Evolutionary conservation across 2,329 filamentous ascomycete species (phyloP), one percentile per base, ranked within the genome.

Genomic region (Xylariaceae sp.): DNA sequence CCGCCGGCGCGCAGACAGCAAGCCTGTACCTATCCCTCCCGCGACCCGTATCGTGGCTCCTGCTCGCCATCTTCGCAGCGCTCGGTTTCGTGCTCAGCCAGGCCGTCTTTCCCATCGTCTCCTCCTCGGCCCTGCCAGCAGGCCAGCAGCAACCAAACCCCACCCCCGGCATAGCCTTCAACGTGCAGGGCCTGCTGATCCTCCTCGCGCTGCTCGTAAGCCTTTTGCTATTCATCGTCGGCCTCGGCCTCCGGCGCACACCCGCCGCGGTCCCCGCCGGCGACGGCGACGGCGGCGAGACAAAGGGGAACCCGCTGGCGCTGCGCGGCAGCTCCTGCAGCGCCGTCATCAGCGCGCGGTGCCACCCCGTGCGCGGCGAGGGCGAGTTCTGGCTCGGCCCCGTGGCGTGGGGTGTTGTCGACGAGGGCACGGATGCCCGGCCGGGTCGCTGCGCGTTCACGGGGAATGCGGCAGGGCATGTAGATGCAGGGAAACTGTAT

Each of bases 1-100:
- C 77, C 0, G 64, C 69, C 30, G 79, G 79, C 44, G 61, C 64
- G 27, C 80, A 83, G 67, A 74, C 67, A 0, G 73, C 75, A 1
- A 78, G 76, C 6, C 70, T 81, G 0, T 79, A 75, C 63, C 71
- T 82, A 11, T 81, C 80, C 0, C 70, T 82, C 0, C 80, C 80
- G 1, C 72, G 75, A 2, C 72, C 73, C 2, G 66, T 73, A 9
- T 79, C 76, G 13, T 76, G 75, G 74, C 50, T 73, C 2, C 71
- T 82, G 2, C 67, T 79, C 46, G 63, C 68, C 6, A 64, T 77
- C 33, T 79, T 81, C 53, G 63, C 72, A 0, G 75, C 64, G 3
- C 71, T 78, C 57, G 72, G 73, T 15, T 77, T 82, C 62, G 67
- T 76, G 3, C 67, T 80, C n/a, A 76, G 74, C 60, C 75, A 79